A percentile compares a stretch with the other conserved stretches of the same genome.
These are phyloP conservation scores for Fusarium sp. DNA, from an alignment of 2,329 filamentous ascomycete species.

Conservation along the genomic window DNA sequence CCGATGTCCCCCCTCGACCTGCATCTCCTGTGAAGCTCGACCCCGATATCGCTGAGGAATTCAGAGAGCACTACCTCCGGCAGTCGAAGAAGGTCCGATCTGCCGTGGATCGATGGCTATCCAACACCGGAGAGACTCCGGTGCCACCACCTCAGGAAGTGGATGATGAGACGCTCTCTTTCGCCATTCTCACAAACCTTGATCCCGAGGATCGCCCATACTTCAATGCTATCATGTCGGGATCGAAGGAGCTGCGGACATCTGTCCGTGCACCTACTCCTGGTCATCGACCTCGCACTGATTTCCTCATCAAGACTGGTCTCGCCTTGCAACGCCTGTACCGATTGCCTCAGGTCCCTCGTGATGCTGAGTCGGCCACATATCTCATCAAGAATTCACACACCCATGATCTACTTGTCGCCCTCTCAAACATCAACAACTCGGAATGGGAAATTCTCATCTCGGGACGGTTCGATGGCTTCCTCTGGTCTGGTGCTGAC, in stretches of 20 bases:
- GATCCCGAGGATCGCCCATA: slow-evolving; percentile 79
- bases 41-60: slow-evolving; percentile 93
- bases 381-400: slow-evolving; percentile 86
- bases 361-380: slow-evolving; percentile 87
- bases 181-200: slow-evolving; percentile 92
- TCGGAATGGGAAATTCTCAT: slow-evolving; percentile 98
- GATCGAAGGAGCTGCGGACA: slow-evolving; percentile 67
- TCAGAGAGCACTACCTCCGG: slow-evolving; percentile 89
- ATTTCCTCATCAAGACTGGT: slow-evolving; percentile 80
- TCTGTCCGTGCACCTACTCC: slow-evolving; percentile 77
- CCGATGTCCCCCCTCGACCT: slow-evolving; percentile 69
- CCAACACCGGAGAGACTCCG: slow-evolving; percentile 79
- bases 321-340: slow-evolving; percentile 88
- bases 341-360: slow-evolving; percentile 76
- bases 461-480: slow-evolving; percentile 94
- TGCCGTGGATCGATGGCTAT: slow-evolving; percentile 93
- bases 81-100: slow-evolving; percentile 93
- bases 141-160: slow-evolving; percentile 86
- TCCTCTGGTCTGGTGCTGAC: slow-evolving; percentile 93
- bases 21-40: slow-evolving; percentile 81
- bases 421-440: slow-evolving; percentile 86
- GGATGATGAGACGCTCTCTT: slow-evolving; percentile 92
- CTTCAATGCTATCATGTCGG: slow-evolving; percentile 83
- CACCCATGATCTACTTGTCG: slow-evolving; percentile 88
- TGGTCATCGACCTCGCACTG: slow-evolving; percentile 72